Base-by-base conservation (phyloP, 2,329 filamentous ascomycete species). In the Xylariaceae sp. region DNA sequence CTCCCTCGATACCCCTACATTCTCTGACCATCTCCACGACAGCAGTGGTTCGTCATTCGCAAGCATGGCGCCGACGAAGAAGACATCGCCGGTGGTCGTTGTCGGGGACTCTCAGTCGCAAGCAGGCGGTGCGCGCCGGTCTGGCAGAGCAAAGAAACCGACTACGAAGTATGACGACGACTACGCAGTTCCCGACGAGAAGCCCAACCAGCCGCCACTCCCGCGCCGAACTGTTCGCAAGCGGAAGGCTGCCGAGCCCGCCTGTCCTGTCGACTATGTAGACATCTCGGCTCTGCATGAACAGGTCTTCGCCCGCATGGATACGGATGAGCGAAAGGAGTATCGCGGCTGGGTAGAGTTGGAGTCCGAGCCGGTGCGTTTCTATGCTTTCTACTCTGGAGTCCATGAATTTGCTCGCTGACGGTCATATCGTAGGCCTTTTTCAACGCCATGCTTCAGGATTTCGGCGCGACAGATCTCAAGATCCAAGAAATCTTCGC, bases 261-360 rank as follows among this genome's bases (percentile, higher is more conserved):
- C 74, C 30, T 65, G 62, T 1, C 67, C 67, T 41, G 37, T 41
- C 37, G 37, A 71, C 0, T 30, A 4, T 30, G 76, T 76, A 3
- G 70, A 78, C n/a, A 52, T 61, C 11, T 53, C 57, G 18, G 52
- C 56, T 6, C 70, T 81, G 2, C 73, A 82, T 34, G 72, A 76
- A 7, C 74, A 78, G 48, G 72, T 79, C 1, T 72, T 85, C 58
- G 74, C 74, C 44, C 78, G 79, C 9, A 76, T 83, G 58, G 75
- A 74, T 2, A 68, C 73, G 4, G 73, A 80, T 35, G 85, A 89
- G 66, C 78, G 81, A 23, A 73, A 80, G 30, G 78, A 80, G 35
- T 92, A 88, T 85, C 79, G 83, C 53, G 88, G 88, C 23, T 93
- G 88, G 85, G 82, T 87, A 59, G 92, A 97, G 69, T 81, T 97